Percentiles rank a stretch among this genome's conserved stretches.
phyloP scores from a whole-genome alignment of 1,284 basidiomycete genomes.

The Neonothopanus nambi region DNA sequence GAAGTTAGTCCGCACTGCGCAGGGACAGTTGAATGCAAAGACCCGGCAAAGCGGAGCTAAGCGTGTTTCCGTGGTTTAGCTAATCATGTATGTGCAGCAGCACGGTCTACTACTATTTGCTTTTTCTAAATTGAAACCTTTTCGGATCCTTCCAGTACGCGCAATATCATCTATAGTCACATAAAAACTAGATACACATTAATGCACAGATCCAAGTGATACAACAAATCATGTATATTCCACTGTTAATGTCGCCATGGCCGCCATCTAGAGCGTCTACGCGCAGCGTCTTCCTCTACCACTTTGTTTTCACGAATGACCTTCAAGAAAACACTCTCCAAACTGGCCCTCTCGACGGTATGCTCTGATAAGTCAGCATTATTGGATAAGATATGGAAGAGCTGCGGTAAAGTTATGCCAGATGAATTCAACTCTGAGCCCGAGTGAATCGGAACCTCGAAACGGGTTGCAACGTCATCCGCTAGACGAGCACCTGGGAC shows the following conservation, averaged over 20 bases:
- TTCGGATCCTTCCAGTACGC: too few species aligned
- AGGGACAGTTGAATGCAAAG: too few species aligned
- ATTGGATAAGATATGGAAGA: slow-evolving; percentile 55
- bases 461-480: slow-evolving; percentile 79
- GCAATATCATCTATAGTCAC: too few species aligned
- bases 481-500: slow-evolving; percentile 67
- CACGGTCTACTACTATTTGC: too few species aligned
- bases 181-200: too few species aligned
- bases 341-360: slow-evolving; percentile 64
- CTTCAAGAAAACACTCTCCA: slow-evolving; percentile 76
- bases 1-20: too few species aligned
- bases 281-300: slow-evolving; percentile 48
- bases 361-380: slow-evolving; percentile 61
- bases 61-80: too few species aligned
- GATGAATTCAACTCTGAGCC: not conserved
- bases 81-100: too few species aligned
- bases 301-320: slow-evolving; percentile 69
- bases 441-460: slow-evolving; percentile 64
- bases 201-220: too few species aligned
- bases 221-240: too few species aligned
- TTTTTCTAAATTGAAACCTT: too few species aligned
- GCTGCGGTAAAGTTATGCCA: slow-evolving; percentile 50
- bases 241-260: not conserved
- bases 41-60: too few species aligned
- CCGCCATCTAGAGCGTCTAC: slow-evolving; percentile 24